Evolutionary conservation across 495 filamentous ascomycete genomes (phyloP).

Genomic region (Aspergillus conjunctus): DNA sequence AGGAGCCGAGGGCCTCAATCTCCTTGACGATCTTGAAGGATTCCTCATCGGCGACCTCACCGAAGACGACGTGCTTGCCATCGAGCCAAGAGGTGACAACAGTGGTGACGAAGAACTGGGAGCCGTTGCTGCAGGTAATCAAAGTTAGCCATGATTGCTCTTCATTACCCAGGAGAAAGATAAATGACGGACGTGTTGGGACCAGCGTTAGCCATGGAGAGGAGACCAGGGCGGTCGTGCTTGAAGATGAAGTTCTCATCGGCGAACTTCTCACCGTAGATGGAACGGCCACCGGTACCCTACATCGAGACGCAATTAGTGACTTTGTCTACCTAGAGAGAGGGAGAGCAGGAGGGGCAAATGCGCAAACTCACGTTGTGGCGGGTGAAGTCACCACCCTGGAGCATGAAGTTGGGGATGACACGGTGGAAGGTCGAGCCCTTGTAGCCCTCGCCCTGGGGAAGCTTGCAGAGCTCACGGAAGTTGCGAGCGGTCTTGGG

Average conservation of each 20-base stretch:
- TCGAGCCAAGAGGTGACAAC: slow-evolving; percentile 90
- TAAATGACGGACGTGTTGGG: slow-evolving; percentile 66
- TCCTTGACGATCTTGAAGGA: slow-evolving; percentile 68
- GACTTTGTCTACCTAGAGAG: slow-evolving; percentile 10
- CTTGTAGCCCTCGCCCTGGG: slow-evolving; percentile 89
- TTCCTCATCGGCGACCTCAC: slow-evolving; percentile 74
- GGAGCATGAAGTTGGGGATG: slow-evolving; percentile 99
- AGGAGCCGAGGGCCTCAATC: slow-evolving; percentile 70
- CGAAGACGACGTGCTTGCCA: slow-evolving; percentile 97
- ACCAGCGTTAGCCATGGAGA: slow-evolving; percentile 98
- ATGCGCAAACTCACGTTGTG: slow-evolving; percentile 67
- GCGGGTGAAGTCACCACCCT: slow-evolving; percentile 97
- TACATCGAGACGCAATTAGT: slow-evolving; percentile 23
- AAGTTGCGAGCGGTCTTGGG: slow-evolving; percentile 98
- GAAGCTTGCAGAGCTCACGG: slow-evolving; percentile 89
- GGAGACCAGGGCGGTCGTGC: slow-evolving; percentile 83
- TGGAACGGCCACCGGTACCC: slow-evolving; percentile 92
- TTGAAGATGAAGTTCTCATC: slow-evolving; percentile 92
- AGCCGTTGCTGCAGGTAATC: slow-evolving; percentile 72
- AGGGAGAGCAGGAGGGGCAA: not conserved
- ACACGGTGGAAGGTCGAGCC: slow-evolving; percentile 92
- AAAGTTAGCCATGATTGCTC: not conserved
- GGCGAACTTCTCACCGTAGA: slow-evolving; percentile 95
- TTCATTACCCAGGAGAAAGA: too few relatives aligned
- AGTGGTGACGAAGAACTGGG: slow-evolving; percentile 98